phyloP scores from a whole-genome alignment of 2,329 filamentous ascomycete species.

The Venturia aucupariae region DNA sequence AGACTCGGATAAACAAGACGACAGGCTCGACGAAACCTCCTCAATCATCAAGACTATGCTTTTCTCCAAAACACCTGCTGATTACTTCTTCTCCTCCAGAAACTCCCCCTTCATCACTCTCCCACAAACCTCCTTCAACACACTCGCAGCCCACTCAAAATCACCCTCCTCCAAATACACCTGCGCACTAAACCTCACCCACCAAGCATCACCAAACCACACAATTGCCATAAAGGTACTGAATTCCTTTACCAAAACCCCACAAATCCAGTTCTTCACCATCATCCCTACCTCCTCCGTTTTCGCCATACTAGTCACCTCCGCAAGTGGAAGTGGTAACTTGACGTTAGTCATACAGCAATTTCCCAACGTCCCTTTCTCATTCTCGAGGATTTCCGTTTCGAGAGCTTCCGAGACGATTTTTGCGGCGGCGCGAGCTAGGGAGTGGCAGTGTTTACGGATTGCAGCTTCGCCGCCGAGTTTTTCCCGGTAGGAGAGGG shows the following conservation, averaged over 20 bases:
- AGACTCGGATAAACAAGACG: too few relatives aligned
- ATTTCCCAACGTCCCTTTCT: conserved; percentile 48
- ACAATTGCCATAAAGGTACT: conserved; percentile 63
- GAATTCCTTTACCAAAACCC: conserved; percentile 44
- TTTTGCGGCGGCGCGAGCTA: conserved; percentile 57
- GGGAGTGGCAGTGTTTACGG: conserved; percentile 48
- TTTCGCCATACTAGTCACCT: conserved; percentile 20
- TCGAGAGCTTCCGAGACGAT: conserved; percentile 49
- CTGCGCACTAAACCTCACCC: conserved; percentile 69
- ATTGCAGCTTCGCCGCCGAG: conserved; percentile 69
- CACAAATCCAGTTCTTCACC: conserved; percentile 31
- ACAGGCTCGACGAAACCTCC: not conserved
- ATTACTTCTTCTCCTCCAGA: not conserved
- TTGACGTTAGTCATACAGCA: conserved; percentile 67
- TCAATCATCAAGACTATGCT: too few relatives aligned
- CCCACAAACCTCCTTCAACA: conserved; percentile 49
- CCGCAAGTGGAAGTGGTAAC: conserved; percentile 50
- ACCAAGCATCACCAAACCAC: conserved; percentile 52
- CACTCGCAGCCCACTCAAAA: conserved; percentile 59
- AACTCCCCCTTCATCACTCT: conserved; percentile 27
- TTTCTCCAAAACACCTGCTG: not conserved
- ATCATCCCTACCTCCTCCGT: conserved; percentile 11
- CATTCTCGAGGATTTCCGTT: conserved; percentile 64
- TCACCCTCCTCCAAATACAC: conserved; percentile 74
- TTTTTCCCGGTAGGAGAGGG: conserved; percentile 58